A percentile compares a stretch with the other conserved stretches of the same genome.
These are phyloP conservation scores for Echites panduratus DNA, from an alignment of 257 asterid genomes.

Conservation along the genomic window DNA sequence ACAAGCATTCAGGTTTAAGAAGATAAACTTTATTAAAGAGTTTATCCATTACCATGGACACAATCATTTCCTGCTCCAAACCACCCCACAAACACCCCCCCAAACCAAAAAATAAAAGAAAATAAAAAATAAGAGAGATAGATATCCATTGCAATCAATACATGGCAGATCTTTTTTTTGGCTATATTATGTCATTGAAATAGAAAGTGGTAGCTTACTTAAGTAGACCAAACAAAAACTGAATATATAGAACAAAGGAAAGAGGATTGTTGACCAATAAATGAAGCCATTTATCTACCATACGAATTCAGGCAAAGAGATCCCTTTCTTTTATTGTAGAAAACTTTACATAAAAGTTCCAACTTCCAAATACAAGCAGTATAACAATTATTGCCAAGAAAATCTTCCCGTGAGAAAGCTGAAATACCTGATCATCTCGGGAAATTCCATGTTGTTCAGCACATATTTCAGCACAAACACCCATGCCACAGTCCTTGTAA, in stretches of 20 bases:
- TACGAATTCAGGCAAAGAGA: neutral
- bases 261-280: neutral
- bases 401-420: neutral
- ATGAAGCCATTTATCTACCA: neutral
- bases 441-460: constrained; percentile 73
- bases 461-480: constrained; percentile 96
- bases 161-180: neutral
- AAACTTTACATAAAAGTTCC: neutral
- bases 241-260: neutral
- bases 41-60: neutral
- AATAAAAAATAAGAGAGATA: neutral
- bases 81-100: neutral
- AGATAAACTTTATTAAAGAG: neutral
- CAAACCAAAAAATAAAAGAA: neutral
- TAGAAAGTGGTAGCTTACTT: neutral
- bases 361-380: neutral
- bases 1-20: neutral
- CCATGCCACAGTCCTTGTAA: constrained; percentile 89
- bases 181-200: neutral
- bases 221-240: neutral
- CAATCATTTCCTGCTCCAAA: neutral
- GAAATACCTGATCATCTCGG: constrained; percentile 84
- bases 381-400: neutral
- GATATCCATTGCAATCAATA: neutral
- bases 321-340: neutral